Conservation (phyloP, 305 asterid species). For the Striga hermonthica region DNA sequence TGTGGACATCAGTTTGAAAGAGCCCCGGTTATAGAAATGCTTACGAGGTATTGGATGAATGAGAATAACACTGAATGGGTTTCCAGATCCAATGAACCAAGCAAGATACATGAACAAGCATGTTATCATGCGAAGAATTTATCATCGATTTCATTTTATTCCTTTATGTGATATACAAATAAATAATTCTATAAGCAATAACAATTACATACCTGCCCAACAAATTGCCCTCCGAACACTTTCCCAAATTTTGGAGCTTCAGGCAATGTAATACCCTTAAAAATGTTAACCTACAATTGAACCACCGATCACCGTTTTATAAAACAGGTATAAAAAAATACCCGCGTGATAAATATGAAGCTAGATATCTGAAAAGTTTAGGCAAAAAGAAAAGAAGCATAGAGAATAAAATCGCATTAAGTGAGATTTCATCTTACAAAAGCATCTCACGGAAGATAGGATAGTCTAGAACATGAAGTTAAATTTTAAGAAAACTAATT, state of each 20-base stretch:
- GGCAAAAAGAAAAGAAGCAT: conserved; percentile 18
- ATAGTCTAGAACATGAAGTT: too few species aligned
- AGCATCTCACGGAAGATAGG: too few species aligned
- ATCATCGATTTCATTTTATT: conserved; percentile 11
- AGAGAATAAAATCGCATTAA: not conserved
- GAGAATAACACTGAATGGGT: not conserved
- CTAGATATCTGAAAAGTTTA: not conserved
- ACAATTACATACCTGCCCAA: conserved; percentile 75
- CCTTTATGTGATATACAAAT: conserved; percentile 10
- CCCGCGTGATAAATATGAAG: not conserved
- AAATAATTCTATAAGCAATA: conserved; percentile 19
- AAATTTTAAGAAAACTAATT: too few species aligned
- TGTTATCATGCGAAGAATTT: not conserved
- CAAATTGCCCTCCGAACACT: conserved; percentile 96
- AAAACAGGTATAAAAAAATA: conserved; percentile 20
- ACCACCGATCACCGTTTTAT: conserved; percentile 18
- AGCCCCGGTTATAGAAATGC: conserved; percentile 23
- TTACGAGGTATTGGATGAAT: conserved; percentile 9
- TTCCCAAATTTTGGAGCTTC: conserved; percentile 85
- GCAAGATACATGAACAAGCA: conserved; percentile 6
- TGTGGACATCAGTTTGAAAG: conserved; percentile 30
- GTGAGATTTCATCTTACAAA: not conserved
- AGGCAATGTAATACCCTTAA: conserved; percentile 82
- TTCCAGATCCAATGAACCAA: conserved; percentile 23
- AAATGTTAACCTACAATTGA: conserved; percentile 62